Conservation (phyloP, 768 basidiomycete genomes). For the Trametes cubensis region DNA sequence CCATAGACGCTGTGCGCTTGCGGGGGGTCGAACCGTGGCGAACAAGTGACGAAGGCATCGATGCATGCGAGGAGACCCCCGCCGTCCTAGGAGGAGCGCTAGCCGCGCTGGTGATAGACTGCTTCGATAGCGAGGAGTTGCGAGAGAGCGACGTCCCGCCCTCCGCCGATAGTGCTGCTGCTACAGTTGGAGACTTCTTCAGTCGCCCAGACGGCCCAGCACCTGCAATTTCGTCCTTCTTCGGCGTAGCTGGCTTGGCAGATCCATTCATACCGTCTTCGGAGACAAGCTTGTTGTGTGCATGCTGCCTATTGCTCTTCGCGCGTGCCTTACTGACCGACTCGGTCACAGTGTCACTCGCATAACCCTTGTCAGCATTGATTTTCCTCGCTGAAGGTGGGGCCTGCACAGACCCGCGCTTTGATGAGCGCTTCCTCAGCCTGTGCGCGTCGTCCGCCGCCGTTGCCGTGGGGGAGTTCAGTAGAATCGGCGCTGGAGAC, state of each 20-base stretch:
- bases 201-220: slow-evolving; percentile 1
- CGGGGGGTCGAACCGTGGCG: slow-evolving; percentile 17
- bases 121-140: slow-evolving; percentile 33
- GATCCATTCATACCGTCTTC: slow-evolving; percentile 10
- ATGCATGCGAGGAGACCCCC: background rate
- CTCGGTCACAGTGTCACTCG: slow-evolving; percentile 29
- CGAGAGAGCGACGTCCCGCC: slow-evolving; percentile 30
- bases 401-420: slow-evolving; percentile 25
- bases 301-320: slow-evolving; percentile 10
- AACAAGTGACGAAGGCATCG: background rate
- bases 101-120: slow-evolving; percentile 28
- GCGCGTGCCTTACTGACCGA: slow-evolving; percentile 22
- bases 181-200: slow-evolving; percentile 16
- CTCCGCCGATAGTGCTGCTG: slow-evolving; percentile 4
- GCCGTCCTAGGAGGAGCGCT: slow-evolving; percentile 24
- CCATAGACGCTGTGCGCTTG: slow-evolving; percentile 25
- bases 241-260: slow-evolving; percentile 6
- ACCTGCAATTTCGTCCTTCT: background rate
- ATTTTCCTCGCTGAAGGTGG: background rate
- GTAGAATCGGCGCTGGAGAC: slow-evolving; percentile 2
- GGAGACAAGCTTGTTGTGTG: slow-evolving; percentile 1
- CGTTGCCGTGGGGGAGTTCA: background rate
- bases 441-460: slow-evolving; percentile 13
- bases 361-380: slow-evolving; percentile 30
- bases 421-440: slow-evolving; percentile 26